Percentiles rank a stretch among this genome's conserved stretches.
Conservation (phyloP, 495 filamentous ascomycete genomes). For the Usnea hakonensis region DNA sequence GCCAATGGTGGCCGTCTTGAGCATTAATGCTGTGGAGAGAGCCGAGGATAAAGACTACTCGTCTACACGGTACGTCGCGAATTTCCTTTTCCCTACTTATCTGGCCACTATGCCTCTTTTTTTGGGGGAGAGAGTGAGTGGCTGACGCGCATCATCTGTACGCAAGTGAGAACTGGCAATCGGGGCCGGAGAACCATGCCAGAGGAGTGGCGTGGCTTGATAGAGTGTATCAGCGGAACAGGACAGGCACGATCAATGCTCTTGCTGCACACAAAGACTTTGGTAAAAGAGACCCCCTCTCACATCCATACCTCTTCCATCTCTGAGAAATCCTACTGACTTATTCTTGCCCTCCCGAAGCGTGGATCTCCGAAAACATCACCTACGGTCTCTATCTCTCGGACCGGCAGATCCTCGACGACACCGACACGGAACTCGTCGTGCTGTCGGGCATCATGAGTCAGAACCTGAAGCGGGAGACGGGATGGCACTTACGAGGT, state of each 20-base stretch:
- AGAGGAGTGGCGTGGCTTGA: constrained; percentile 42
- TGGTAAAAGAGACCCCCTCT: constrained; percentile 5
- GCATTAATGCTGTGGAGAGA: constrained; percentile 40
- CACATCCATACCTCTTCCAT: not conserved
- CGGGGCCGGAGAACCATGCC: constrained; percentile 41
- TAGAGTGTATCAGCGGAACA: constrained; percentile 35
- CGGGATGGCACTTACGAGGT: constrained; percentile 52
- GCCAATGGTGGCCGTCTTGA: constrained; percentile 43
- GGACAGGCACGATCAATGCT: constrained; percentile 32
- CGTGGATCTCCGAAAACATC: constrained; percentile 31
- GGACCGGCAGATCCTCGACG: constrained; percentile 45
- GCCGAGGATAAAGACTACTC: constrained; percentile 47
- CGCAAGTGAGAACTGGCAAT: constrained; percentile 31
- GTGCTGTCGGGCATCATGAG: constrained; percentile 52
- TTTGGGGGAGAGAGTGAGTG: not conserved
- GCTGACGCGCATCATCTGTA: not conserved
- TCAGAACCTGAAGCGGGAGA: constrained; percentile 46
- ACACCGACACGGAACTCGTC: constrained; percentile 48
- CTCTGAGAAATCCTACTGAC: not conserved
- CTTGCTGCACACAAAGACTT: constrained; percentile 48
- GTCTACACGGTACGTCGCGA: constrained; percentile 35
- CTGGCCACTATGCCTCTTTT: no score
- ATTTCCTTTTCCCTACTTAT: not conserved
- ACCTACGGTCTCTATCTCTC: constrained; percentile 53
- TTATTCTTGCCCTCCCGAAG: constrained; percentile 1